Evolutionary conservation across 331 rosid species (phyloP), one percentile per base, ranked within the genome.

Genomic region (Rhamnella rubrinervis): DNA sequence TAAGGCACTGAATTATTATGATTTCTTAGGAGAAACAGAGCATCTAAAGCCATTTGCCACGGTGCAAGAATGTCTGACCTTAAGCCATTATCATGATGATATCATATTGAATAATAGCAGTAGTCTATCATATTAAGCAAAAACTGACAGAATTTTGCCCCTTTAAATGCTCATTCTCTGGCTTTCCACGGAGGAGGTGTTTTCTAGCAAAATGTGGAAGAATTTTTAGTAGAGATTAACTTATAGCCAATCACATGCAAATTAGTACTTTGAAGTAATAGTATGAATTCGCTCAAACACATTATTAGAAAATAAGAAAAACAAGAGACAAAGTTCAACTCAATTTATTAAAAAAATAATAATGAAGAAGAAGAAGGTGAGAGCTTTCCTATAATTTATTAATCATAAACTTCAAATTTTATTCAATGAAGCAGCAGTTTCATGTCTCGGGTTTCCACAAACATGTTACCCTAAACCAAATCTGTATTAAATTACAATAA

Each of bases 311-410:
- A 11, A 14, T 37, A 71, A 75, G 59, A 46, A 28, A 13, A 9
- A 46, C 15, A 55, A 49, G 62, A 53, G 82, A 77, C 80, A 72
- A 70, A 70, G 53, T 14, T 49, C 37, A 35, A 70, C 70, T 60
- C 6, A 46, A 59, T 8, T 41, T 8, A 10, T 23, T 0, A 23
- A 23, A 0, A 23, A 23, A 41, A 41, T 7, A 8, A 8, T 10
- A 41, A 8, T 0, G 23, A 23, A 23, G 23, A 23, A 23, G 23
- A 41, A 41, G 7, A 41, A 13, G 49, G 10, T 41, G 13, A 41
- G 49, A 3, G 61, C 37, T 67, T 46, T 66, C 49, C 31, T 38
- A 26, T 16, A 56, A 63, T 57, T 28, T 23, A 35, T 21, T 35
- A 14, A 26, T 66, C 55, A 9, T 61, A 23, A 57, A 15, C 50